A percentile compares a stretch with the other conserved stretches of the same genome.
Conservation (phyloP, 2,329 filamentous ascomycete genomes). For the Aspergillus cejpii region DNA sequence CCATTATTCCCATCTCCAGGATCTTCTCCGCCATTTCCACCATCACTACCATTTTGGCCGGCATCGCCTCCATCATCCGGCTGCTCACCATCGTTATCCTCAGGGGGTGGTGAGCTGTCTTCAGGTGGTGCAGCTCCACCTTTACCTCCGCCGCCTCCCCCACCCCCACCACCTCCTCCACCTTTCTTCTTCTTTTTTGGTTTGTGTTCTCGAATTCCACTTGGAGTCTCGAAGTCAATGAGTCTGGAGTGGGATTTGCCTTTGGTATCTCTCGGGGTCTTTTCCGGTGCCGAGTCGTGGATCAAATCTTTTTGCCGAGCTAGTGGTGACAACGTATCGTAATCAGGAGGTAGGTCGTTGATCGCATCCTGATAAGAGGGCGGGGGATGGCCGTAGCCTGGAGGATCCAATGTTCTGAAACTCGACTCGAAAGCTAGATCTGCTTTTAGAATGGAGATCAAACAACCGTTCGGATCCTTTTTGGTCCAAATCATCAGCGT, state of each 20-base stretch:
- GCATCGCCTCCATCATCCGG: constrained; percentile 10
- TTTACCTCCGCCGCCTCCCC: neutral
- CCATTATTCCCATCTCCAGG: constrained; percentile 24
- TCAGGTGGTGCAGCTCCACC: constrained; percentile 13
- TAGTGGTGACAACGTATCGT: constrained; percentile 23
- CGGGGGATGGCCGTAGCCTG: constrained; percentile 22
- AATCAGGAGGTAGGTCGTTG: constrained; percentile 32
- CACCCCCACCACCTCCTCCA: constrained; percentile 10
- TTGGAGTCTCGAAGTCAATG: constrained; percentile 22
- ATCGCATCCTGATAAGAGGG: constrained; percentile 31
- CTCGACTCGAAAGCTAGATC: constrained; percentile 9
- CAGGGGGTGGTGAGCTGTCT: constrained; percentile 14
- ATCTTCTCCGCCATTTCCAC: constrained; percentile 39
- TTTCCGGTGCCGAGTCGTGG: constrained; percentile 6
- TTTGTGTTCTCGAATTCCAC: constrained; percentile 30
- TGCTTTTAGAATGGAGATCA: constrained; percentile 3
- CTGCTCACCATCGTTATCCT: constrained; percentile 19
- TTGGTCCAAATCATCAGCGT: neutral
- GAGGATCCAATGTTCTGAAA: constrained; percentile 11
- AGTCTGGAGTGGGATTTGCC: constrained; percentile 5
- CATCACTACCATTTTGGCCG: constrained; percentile 27
- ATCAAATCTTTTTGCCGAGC: constrained; percentile 19
- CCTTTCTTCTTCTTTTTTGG: constrained; percentile 28
- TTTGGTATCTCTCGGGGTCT: constrained; percentile 4
- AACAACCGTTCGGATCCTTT: constrained; percentile 3